A percentile compares a stretch with the other conserved stretches of the same genome.
phyloP scores from a whole-genome alignment of 371 early-diverging fungal species.

The Mortierella sp. region DNA sequence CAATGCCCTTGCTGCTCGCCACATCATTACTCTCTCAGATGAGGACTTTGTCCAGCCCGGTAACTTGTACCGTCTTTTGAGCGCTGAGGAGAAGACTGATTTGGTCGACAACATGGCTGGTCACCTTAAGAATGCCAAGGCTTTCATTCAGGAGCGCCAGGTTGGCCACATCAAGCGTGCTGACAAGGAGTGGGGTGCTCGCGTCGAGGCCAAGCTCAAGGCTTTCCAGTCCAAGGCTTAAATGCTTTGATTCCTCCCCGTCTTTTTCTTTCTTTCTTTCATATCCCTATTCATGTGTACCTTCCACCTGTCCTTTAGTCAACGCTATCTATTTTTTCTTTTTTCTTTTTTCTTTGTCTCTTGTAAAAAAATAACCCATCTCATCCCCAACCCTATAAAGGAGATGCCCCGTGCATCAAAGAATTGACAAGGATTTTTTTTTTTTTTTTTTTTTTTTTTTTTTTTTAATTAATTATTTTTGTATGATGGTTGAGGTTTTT shows the following conservation, averaged over 20 bases:
- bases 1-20: slow-evolving; percentile 51
- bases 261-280: not conserved
- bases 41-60: slow-evolving; percentile 82
- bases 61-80: slow-evolving; percentile 74
- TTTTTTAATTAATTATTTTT: too few species aligned
- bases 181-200: slow-evolving; percentile 77
- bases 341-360: not conserved
- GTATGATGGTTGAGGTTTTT: too few species aligned
- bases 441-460: too few species aligned
- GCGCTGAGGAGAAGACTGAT: slow-evolving; percentile 72
- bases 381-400: too few species aligned
- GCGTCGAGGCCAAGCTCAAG: slow-evolving; percentile 65
- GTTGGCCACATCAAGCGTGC: slow-evolving; percentile 80
- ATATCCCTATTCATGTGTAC: not conserved
- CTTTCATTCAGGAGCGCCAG: slow-evolving; percentile 79
- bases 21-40: slow-evolving; percentile 56
- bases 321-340: not conserved
- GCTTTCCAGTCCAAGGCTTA: slow-evolving; percentile 54
- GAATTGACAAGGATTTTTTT: too few species aligned
- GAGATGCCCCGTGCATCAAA: too few species aligned
- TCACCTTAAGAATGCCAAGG: slow-evolving; percentile 75
- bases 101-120: slow-evolving; percentile 79
- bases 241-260: too few species aligned
- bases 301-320: not conserved
- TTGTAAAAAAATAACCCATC: slow-evolving; percentile 1